Conservation (phyloP, 2,329 filamentous ascomycete genomes). For the Clonostachys chloroleuca region DNA sequence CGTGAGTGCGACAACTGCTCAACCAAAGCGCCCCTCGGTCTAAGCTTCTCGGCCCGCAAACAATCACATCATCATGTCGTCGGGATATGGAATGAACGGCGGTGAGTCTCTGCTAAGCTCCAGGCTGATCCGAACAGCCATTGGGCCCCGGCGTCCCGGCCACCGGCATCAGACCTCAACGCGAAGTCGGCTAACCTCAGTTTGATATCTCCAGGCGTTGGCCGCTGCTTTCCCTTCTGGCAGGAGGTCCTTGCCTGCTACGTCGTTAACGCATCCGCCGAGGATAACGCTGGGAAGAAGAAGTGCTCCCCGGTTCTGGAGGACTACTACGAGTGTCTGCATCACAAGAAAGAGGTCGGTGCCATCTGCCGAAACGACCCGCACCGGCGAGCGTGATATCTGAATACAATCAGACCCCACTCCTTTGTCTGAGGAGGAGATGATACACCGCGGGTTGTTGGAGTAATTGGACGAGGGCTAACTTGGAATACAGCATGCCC, state of each 20-base stretch:
- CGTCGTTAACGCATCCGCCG: constrained; percentile 81
- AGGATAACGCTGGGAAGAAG: constrained; percentile 76
- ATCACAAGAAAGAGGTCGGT: constrained; percentile 96
- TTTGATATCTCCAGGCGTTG: constrained; percentile 39
- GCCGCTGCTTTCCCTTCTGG: constrained; percentile 98
- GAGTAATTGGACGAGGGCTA: background rate
- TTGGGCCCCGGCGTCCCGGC: too few species aligned
- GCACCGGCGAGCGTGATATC: background rate
- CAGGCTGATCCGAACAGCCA: too few species aligned
- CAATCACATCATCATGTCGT: constrained; percentile 55
- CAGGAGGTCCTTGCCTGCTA: constrained; percentile 99
- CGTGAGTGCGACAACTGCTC: background rate
- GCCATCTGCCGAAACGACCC: background rate
- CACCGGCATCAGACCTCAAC: background rate
- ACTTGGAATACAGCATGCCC: constrained; percentile 58
- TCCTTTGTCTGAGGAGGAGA: background rate
- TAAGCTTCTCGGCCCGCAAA: background rate
- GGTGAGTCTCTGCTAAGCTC: constrained; percentile 46
- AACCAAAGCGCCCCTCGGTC: background rate
- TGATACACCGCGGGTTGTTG: background rate
- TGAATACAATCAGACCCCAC: background rate
- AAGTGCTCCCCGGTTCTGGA: constrained; percentile 84
- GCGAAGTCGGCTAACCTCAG: constrained; percentile 9
- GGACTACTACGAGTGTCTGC: constrained; percentile 98
- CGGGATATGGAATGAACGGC: constrained; percentile 77